Base-by-base conservation (phyloP, 2,329 filamentous ascomycete species). In the Cladosporium oxysporum region DNA sequence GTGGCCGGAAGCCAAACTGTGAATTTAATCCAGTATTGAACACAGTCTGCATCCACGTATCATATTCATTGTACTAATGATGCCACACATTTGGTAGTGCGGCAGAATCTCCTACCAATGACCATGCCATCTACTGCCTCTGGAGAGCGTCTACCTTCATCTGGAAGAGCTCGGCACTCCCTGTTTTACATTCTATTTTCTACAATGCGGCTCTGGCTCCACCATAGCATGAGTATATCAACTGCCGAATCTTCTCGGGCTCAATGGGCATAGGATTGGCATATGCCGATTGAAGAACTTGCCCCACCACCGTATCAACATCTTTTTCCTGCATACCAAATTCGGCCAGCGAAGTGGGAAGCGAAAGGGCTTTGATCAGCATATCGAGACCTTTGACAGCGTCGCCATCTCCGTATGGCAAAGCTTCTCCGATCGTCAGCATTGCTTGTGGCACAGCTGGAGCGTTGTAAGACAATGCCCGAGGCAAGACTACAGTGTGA, bases 391-490 rank as follows among this genome's bases (percentile, higher is more conserved):
- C 41, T 23, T 47, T 47, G 41, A 47, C n/a, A 18, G 41, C 41
- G 14, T 47, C 41, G 3, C 41, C 41, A 7, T 23, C 41, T 21
- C 41, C 41, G 12, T 21, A 47, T 21, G 41, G 41, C 41, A 47
- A 47, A n/a, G 41, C 41, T 12, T 47, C n/a, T 12, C n/a, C 41
- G 10, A 47, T 21, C 10, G 41, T 47, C 8, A 8, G 41, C 82
- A 88, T 85, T 0, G 80, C 81, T 2, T 82, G 79, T 0, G 85
- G 83, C 2, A 87, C 81, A 0, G 76, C 78, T 0, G 85, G 84
- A 0, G 85, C 84, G 68, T 89, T 89, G 73, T 89, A 90, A 2
- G 87, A 84, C 2, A 90, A 76, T 0, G 86, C 85, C 71, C 90
- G 87, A 0, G 87, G 87, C 8, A 90, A 78, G 1, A 90, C 82